These are phyloP conservation scores for Hypoxylon sp. DNA, from an alignment of 2,329 filamentous ascomycete species.

Conservation along the genomic window DNA sequence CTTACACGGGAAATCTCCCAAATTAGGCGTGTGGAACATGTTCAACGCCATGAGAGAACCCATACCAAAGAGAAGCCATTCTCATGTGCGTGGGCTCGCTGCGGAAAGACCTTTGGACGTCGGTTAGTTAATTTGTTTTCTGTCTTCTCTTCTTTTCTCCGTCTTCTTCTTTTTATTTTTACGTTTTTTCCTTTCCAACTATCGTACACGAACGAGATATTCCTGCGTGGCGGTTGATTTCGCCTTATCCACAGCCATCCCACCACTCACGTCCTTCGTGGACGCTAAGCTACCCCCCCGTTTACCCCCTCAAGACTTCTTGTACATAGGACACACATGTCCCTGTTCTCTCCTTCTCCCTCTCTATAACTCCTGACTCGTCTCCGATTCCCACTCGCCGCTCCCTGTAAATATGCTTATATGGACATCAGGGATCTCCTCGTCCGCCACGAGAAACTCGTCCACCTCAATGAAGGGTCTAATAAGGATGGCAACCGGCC, in stretches of 20 bases:
- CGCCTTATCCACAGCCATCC: conserved; percentile 33
- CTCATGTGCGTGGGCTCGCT: conserved; percentile 64
- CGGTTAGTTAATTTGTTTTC: conserved; percentile 56
- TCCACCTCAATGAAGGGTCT: conserved; percentile 66
- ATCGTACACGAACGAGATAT: conserved; percentile 9
- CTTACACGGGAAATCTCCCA: conserved; percentile 51
- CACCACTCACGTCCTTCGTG: conserved; percentile 38
- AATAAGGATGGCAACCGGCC: conserved; percentile 61
- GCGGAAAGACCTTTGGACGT: conserved; percentile 69
- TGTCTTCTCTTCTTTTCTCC: too few species aligned
- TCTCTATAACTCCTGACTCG: conserved; percentile 27
- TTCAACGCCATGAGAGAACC: conserved; percentile 69
- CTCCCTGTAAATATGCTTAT: conserved; percentile 55
- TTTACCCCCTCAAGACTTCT: conserved; percentile 24
- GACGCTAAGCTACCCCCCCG: conserved; percentile 35
- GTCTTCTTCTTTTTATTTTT: too few species aligned
- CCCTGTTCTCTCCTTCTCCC: conserved; percentile 25
- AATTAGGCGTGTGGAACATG: conserved; percentile 69
- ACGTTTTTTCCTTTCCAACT: too few species aligned
- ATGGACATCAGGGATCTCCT: conserved; percentile 71
- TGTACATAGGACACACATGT: conserved; percentile 24
- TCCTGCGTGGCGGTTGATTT: conserved; percentile 28
- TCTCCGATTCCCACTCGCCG: conserved; percentile 25
- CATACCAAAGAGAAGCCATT: conserved; percentile 73
- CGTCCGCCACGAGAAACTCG: conserved; percentile 69